phyloP scores from a whole-genome alignment of 2,329 filamentous ascomycete species.

The Cladosporium sp. region DNA sequence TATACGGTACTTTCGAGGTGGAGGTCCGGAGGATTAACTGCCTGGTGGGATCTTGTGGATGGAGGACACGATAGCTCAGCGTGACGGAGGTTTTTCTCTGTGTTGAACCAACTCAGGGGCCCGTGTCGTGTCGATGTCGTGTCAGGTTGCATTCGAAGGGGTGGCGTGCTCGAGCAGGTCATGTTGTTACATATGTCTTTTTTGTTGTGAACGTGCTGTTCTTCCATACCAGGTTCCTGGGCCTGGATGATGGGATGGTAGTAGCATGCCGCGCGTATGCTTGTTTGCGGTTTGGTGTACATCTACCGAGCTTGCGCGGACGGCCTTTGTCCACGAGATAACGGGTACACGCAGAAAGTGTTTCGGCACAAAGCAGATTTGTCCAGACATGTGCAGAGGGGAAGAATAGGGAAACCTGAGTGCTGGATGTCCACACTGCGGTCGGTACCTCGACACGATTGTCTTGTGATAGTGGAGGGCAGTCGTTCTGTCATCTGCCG shows the following conservation, averaged over 20 bases:
- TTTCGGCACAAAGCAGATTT: background rate
- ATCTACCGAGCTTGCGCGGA: constrained; percentile 11
- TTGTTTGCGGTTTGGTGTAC: constrained; percentile 4
- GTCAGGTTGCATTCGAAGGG: background rate
- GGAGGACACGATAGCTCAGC: background rate
- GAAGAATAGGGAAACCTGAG: no score
- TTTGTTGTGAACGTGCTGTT: no score
- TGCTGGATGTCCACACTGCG: no score
- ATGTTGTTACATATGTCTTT: background rate
- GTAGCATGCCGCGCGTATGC: constrained; percentile 10
- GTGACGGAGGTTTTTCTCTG: constrained; percentile 5
- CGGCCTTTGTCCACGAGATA: background rate
- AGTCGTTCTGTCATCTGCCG: background rate
- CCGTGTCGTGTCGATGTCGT: constrained; percentile 7
- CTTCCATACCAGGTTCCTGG: constrained; percentile 7
- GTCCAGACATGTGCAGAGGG: no score
- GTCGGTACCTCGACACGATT: background rate
- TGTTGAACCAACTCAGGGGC: constrained; percentile 9
- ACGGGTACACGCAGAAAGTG: constrained; percentile 3
- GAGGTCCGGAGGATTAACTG: background rate
- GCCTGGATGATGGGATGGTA: constrained; percentile 7
- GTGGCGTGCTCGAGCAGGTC: constrained; percentile 11
- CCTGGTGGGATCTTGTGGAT: background rate
- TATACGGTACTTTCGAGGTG: background rate
- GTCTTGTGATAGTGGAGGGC: background rate